Conservation (phyloP, 345 rosid species). For the Atalantia buxifolia region DNA sequence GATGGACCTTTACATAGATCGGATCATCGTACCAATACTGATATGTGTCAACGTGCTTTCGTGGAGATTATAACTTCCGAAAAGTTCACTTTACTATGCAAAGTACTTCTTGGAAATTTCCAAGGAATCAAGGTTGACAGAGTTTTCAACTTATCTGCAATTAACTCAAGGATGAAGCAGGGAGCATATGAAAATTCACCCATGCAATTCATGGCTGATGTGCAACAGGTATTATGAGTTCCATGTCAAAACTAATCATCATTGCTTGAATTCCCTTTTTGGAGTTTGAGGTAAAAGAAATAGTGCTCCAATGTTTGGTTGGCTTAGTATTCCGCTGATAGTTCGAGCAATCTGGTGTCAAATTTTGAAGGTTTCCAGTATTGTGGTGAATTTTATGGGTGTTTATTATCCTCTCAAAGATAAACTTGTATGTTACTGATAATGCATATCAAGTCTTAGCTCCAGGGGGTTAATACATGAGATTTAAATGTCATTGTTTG, state of each 20-base stretch:
- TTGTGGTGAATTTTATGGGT: neutral
- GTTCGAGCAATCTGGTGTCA: neutral
- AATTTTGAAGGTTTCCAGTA: neutral
- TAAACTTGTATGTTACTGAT: neutral
- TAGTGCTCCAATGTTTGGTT: neutral
- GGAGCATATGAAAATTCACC: constrained; percentile 75
- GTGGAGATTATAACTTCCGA: constrained; percentile 60
- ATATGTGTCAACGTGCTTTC: constrained; percentile 62
- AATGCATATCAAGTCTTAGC: neutral
- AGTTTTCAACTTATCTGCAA: constrained; percentile 42
- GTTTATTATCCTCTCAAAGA: neutral
- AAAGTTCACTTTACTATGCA: constrained; percentile 67
- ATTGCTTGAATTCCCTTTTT: neutral
- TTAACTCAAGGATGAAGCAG: constrained; percentile 72
- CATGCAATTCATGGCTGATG: constrained; percentile 53
- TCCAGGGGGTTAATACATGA: neutral
- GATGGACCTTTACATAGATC: constrained; percentile 37
- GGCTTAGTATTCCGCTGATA: neutral
- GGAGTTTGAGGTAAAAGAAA: neutral
- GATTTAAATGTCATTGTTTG: neutral
- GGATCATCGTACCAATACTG: constrained; percentile 35
- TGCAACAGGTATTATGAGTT: constrained; percentile 53
- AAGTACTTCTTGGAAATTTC: constrained; percentile 67
- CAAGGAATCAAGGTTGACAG: constrained; percentile 58
- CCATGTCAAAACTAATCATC: constrained; percentile 1